These are phyloP conservation scores for Haplosporangium gracile DNA, from an alignment of 192 early-diverging fungal species.

Conservation along the genomic window DNA sequence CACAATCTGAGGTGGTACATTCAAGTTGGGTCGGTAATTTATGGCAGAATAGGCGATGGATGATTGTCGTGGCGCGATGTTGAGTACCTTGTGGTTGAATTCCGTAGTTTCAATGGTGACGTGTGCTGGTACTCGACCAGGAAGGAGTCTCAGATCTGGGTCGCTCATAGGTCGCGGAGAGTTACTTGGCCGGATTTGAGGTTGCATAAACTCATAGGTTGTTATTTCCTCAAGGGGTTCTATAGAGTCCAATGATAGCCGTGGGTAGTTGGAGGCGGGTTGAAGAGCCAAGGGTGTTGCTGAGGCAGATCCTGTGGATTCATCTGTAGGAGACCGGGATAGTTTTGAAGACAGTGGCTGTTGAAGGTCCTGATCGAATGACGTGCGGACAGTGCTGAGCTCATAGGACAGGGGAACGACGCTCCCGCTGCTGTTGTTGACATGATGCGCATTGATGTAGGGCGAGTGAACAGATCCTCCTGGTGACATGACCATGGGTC, in stretches of 20 bases:
- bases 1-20: constrained; percentile 44
- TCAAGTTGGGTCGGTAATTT: constrained; percentile 33
- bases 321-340: constrained; percentile 28
- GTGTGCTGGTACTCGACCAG: constrained; percentile 30
- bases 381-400: constrained; percentile 19
- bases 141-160: constrained; percentile 27
- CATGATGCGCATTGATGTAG: constrained; percentile 13
- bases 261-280: constrained; percentile 15
- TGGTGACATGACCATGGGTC: constrained; percentile 32
- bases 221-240: constrained; percentile 31
- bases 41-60: constrained; percentile 48
- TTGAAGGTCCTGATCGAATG: constrained; percentile 36
- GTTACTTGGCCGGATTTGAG: constrained; percentile 2
- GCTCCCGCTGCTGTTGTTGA: constrained; percentile 26
- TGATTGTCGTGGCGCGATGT: constrained; percentile 43
- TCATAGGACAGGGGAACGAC: constrained; percentile 10
- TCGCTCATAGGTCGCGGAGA: constrained; percentile 42
- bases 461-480: constrained; percentile 7
- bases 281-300: constrained; percentile 39
- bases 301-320: constrained; percentile 23
- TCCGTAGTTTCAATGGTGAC: constrained; percentile 43
- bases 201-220: constrained; percentile 4
- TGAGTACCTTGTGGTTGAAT: constrained; percentile 41
- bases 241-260: constrained; percentile 38
- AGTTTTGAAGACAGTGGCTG: neutral